phyloP scores from a whole-genome alignment of 1,284 basidiomycete species.

The Ustilago bromivora region DNA sequence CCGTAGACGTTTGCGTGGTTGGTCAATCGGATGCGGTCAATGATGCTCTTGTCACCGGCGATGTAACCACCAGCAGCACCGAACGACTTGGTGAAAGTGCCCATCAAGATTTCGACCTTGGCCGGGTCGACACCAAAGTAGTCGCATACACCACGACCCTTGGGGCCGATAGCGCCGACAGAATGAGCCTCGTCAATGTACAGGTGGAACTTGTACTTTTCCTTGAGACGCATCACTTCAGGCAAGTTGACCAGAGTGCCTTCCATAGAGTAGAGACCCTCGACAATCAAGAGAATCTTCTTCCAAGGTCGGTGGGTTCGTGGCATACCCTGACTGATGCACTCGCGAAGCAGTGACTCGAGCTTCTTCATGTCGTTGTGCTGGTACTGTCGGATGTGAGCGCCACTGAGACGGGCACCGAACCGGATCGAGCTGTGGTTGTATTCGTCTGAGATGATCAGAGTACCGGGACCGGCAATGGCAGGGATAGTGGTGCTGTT shows the following conservation, averaged over 20 bases:
- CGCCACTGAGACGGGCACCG: constrained; percentile 89
- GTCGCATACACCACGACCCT: constrained; percentile 93
- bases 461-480: constrained; percentile 87
- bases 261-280: constrained; percentile 98
- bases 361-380: constrained; percentile 93
- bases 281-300: constrained; percentile 94
- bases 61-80: constrained; percentile 97
- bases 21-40: constrained; percentile 83
- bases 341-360: constrained; percentile 85
- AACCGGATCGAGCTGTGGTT: constrained; percentile 97
- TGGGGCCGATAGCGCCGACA: constrained; percentile 91
- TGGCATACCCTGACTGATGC: constrained; percentile 95
- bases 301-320: constrained; percentile 98
- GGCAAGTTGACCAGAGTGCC: constrained; percentile 91
- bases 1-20: constrained; percentile 90
- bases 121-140: constrained; percentile 90
- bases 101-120: constrained; percentile 93
- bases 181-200: constrained; percentile 98
- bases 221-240: constrained; percentile 85
- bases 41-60: constrained; percentile 82
- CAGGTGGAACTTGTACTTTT: constrained; percentile 98
- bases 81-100: constrained; percentile 98
- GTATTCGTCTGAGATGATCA: constrained; percentile 96
- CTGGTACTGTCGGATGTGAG: constrained; percentile 92
- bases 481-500: constrained; percentile 96